phyloP scores from a whole-genome alignment of 176 grass and related monocot species.

The Phragmites australis region DNA sequence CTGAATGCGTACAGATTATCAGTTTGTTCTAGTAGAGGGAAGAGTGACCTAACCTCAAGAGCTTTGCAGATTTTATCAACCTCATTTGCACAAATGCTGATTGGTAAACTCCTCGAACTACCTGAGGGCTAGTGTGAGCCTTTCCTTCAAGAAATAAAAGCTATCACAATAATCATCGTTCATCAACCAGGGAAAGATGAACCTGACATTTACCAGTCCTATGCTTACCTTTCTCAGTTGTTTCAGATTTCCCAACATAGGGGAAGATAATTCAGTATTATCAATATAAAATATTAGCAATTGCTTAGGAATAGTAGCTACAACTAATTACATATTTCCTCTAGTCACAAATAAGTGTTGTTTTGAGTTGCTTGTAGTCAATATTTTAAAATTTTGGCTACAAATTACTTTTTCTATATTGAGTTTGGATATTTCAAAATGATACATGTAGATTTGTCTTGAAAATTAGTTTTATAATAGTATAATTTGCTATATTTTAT shows the following conservation, averaged over 20 bases:
- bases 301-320: neutral
- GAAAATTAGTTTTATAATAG: no score
- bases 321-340: neutral
- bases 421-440: no score
- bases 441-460: no score
- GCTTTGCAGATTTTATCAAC: conserved; percentile 74
- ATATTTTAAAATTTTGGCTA: no score
- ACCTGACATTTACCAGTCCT: conserved; percentile 27
- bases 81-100: conserved; percentile 49
- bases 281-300: neutral
- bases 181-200: conserved; percentile 39
- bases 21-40: neutral
- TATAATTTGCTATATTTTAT: no score
- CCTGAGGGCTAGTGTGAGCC: conserved; percentile 57
- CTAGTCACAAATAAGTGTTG: no score
- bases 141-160: conserved; percentile 57
- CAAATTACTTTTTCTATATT: no score
- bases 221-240: conserved; percentile 21
- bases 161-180: conserved; percentile 24
- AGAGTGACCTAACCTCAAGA: conserved; percentile 56
- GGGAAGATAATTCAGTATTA: neutral
- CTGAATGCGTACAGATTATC: neutral
- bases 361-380: no score
- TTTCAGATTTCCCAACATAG: conserved; percentile 34
- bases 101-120: conserved; percentile 64